Evolutionary conservation across 2,329 filamentous ascomycete species (phyloP), one percentile per base, ranked within the genome.

Genomic region (Colletotrichum sp.): DNA sequence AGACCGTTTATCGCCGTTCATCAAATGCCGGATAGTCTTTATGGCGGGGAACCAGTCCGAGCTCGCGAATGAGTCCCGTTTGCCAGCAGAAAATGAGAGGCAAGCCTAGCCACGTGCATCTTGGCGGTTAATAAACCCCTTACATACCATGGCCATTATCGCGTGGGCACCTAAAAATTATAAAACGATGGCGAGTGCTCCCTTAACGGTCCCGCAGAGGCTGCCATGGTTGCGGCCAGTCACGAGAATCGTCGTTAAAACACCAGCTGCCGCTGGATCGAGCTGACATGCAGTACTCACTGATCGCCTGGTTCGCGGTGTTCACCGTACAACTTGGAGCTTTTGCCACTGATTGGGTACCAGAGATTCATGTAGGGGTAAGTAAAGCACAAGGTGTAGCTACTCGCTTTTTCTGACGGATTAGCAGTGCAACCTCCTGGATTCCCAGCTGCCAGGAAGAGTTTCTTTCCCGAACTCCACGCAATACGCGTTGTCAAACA

Each of bases 391-490:
- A 16, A 34, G 13, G 5, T 44, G 0, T 21, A 49, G 44, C n/a
- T 49, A 0, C 9, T 6, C 5, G 18, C 10, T 1, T 13, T n/a
- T 18, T 5, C 70, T 67, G 7, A 70, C 32, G 13, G 16, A 13
- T 36, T 15, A 8, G 26, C 32, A 80, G 79, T 81, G 80, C 72
- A 16, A 32, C 18, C 30, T 49, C 21, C 77, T 82, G 34, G 71
- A 71, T 5, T 9, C 63, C 12, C 21, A 65, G 18, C 77, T 80
- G 5, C 80, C 81, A 21, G 72, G 71, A 15, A 76, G 69, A 13
- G 74, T 82, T n/a, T 71, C 64, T 6, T 79, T 79, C 44, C 80
- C 80, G 26, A 77, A 79, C 71, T 75, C 80, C 4, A 49, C 80
- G 9, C 36, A 70, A 26, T 83, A 82, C 77, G 62, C 62, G 64